Percentiles rank a stretch among this genome's conserved stretches.
phyloP scores from a whole-genome alignment of 306 rosid species.

The Alnus rubra region DNA sequence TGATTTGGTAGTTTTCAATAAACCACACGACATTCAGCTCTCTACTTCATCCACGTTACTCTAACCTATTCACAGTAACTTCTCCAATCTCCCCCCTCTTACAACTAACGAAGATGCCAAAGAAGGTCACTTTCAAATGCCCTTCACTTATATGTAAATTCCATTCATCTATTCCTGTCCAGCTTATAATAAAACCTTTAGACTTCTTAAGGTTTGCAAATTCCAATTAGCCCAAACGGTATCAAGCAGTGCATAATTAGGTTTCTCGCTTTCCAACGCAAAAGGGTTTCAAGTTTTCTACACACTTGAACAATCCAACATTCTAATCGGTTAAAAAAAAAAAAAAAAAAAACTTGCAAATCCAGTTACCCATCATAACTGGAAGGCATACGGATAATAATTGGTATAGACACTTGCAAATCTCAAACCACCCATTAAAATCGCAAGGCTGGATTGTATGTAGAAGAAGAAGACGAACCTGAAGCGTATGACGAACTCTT shows the following conservation, averaged over 20 bases:
- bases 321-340: neutral
- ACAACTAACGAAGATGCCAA: neutral
- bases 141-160: neutral
- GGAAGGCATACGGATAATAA: too few relatives aligned
- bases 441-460: neutral
- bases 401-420: neutral
- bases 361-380: neutral
- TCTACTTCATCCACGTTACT: neutral
- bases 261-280: neutral
- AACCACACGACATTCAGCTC: neutral
- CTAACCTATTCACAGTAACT: neutral
- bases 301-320: neutral
- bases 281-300: neutral
- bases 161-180: neutral
- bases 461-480: conserved; percentile 45
- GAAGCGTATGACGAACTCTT: conserved; percentile 85
- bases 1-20: neutral
- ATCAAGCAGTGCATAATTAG: neutral
- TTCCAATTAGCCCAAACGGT: neutral
- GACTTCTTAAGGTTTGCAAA: neutral
- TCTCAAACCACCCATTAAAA: neutral
- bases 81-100: neutral
- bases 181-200: neutral
- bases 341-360: neutral
- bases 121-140: neutral